A percentile compares a stretch with the other conserved stretches of the same genome.
Conservation (phyloP, 2,329 filamentous ascomycete genomes). For the Clarireedia sp. region DNA sequence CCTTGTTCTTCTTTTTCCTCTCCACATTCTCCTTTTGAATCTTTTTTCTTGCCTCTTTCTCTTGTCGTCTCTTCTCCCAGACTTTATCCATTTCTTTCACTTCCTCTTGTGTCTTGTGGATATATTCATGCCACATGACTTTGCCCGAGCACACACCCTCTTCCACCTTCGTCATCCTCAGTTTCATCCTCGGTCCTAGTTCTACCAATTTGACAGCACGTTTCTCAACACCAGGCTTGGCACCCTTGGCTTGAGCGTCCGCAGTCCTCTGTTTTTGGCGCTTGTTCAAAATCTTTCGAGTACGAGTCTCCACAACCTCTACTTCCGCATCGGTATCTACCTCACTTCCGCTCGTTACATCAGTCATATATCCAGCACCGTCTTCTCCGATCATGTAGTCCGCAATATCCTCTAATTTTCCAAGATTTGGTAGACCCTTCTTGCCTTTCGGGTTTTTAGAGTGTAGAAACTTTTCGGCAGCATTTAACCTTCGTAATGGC, state of each 20-base stretch:
- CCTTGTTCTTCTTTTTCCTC: conserved; percentile 61
- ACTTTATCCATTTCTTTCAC: conserved; percentile 69
- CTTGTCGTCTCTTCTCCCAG: conserved; percentile 69
- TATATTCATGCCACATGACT: conserved; percentile 95
- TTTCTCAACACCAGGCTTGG: conserved; percentile 47
- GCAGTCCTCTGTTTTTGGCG: conserved; percentile 33
- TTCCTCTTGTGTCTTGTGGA: conserved; percentile 76
- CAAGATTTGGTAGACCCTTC: conserved; percentile 75
- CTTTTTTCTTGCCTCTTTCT: conserved; percentile 75
- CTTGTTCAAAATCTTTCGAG: conserved; percentile 51
- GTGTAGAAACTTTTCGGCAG: conserved; percentile 67
- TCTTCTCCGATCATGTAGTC: conserved; percentile 87
- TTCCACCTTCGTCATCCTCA: conserved; percentile 91
- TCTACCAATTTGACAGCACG: conserved; percentile 88
- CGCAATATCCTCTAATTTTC: conserved; percentile 84
- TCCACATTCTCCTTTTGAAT: conserved; percentile 88
- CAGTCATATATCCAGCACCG: conserved; percentile 77
- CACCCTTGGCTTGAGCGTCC: conserved; percentile 37
- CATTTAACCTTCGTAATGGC: conserved; percentile 73
- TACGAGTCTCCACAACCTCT: conserved; percentile 63
- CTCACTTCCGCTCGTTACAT: conserved; percentile 79
- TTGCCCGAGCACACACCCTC: conserved; percentile 85
- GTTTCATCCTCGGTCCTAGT: conserved; percentile 79
- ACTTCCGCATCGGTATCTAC: conserved; percentile 92
- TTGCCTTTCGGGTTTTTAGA: conserved; percentile 48